A percentile compares a stretch with the other conserved stretches of the same genome.
These are phyloP conservation scores for Cladosporium oxysporum DNA, from an alignment of 2,329 filamentous ascomycete species.

Conservation along the genomic window DNA sequence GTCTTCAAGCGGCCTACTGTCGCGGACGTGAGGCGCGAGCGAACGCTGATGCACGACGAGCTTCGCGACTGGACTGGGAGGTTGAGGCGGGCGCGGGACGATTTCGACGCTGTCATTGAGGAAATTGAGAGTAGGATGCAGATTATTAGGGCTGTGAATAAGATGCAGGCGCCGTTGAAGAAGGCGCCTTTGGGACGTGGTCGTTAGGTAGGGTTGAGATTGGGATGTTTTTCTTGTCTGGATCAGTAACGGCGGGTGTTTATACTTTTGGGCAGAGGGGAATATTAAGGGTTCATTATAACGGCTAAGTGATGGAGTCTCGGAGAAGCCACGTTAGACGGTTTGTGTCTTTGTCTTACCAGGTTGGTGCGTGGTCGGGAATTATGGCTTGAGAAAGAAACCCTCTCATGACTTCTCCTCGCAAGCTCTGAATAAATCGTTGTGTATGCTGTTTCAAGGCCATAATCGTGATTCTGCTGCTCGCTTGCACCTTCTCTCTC, in stretches of 20 bases:
- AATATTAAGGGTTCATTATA: not conserved
- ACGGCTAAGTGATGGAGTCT: not conserved
- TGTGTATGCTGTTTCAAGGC: not conserved
- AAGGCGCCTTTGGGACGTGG: slow-evolving; percentile 5
- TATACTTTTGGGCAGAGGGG: not conserved
- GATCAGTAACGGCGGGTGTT: not conserved
- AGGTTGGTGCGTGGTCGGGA: not conserved
- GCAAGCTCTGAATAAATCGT: not conserved
- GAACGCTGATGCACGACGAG: not conserved
- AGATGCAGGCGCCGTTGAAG: slow-evolving; percentile 15
- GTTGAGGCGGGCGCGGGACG: not conserved
- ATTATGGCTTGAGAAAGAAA: not conserved
- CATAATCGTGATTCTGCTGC: not conserved
- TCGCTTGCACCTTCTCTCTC: not conserved
- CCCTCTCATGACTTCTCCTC: not conserved
- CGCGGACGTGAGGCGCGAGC: not conserved
- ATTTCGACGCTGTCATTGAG: not conserved
- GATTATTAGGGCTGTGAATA: slow-evolving; percentile 12
- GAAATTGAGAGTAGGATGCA: slow-evolving; percentile 6
- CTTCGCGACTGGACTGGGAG: not conserved
- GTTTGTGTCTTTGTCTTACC: not conserved
- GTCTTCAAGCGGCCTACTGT: slow-evolving; percentile 15
- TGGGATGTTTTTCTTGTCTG: not conserved
- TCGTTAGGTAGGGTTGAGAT: not conserved
- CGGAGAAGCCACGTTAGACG: not conserved